Evolutionary conservation across 441 rosid genomes (phyloP).

Genomic region (Raphanus hybrid): DNA sequence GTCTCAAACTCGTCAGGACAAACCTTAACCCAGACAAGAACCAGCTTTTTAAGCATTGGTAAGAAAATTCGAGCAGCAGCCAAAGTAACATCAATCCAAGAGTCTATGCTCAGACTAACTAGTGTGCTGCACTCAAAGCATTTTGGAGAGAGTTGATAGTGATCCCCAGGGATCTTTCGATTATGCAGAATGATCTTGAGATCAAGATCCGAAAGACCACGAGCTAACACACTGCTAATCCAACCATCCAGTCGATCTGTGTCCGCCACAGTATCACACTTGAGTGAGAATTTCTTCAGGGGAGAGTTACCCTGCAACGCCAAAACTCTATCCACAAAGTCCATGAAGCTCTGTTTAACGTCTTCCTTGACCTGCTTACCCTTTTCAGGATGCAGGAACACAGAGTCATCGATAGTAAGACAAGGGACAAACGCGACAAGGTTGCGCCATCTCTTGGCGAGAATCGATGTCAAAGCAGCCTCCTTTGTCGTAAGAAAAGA

Average conservation of each 20-base stretch:
- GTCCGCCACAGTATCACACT: background rate
- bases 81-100: background rate
- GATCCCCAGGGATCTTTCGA: too few species aligned
- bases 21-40: background rate
- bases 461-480: slow-evolving; percentile 5
- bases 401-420: background rate
- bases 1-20: background rate
- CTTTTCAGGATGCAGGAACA: background rate
- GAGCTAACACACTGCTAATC: background rate
- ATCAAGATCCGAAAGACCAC: background rate
- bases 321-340: slow-evolving; percentile 24
- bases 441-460: slow-evolving; percentile 22
- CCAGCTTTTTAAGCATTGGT: background rate
- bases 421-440: background rate
- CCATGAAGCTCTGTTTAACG: background rate
- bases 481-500: slow-evolving; percentile 11
- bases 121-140: background rate
- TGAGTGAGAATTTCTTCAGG: background rate
- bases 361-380: background rate
- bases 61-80: background rate
- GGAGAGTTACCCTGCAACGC: slow-evolving; percentile 6
- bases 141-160: background rate
- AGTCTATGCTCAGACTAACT: background rate
- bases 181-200: background rate
- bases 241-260: background rate